phyloP scores from a whole-genome alignment of 2,329 filamentous ascomycete genomes.

The Beauveria pseudobassiana region DNA sequence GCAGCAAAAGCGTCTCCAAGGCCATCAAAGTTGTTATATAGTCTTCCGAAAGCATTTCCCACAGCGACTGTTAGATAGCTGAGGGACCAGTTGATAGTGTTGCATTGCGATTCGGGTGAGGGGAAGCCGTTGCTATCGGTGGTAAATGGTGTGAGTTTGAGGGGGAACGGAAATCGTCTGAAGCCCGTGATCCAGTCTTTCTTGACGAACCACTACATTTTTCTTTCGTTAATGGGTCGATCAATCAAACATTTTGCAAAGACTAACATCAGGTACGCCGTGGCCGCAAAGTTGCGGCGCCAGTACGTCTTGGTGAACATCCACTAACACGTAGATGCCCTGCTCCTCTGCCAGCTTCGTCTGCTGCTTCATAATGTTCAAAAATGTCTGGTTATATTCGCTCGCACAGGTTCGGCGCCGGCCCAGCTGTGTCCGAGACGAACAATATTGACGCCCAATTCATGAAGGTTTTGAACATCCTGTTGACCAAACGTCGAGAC shows the following conservation, averaged over 20 bases:
- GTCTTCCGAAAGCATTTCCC: conserved; percentile 14
- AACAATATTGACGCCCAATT: conserved; percentile 15
- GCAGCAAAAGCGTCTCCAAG: conserved; percentile 16
- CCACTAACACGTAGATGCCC: conserved; percentile 16
- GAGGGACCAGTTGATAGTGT: conserved; percentile 13
- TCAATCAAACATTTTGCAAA: neutral
- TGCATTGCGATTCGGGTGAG: conserved; percentile 13
- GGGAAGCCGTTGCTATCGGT: conserved; percentile 14
- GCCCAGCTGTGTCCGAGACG: conserved; percentile 16
- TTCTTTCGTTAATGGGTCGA: neutral
- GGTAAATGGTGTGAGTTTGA: conserved; percentile 10
- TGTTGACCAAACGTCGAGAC: conserved; percentile 15
- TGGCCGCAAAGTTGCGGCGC: conserved; percentile 15
- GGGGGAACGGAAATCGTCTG: conserved; percentile 14
- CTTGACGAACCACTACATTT: conserved; percentile 14
- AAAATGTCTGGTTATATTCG: conserved; percentile 15
- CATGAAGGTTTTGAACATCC: conserved; percentile 14
- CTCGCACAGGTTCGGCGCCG: conserved; percentile 14
- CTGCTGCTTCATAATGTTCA: conserved; percentile 16
- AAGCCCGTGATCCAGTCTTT: conserved; percentile 13
- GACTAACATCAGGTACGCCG: conserved; percentile 15
- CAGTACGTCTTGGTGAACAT: conserved; percentile 16
- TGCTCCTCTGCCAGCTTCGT: conserved; percentile 15
- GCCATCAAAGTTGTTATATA: conserved; percentile 16
- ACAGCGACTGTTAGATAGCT: conserved; percentile 14